A percentile compares a stretch with the other conserved stretches of the same genome.
These are phyloP conservation scores for Dendrocalamus sinicus DNA, from an alignment of 176 grass and related monocot species.

Conservation along the genomic window DNA sequence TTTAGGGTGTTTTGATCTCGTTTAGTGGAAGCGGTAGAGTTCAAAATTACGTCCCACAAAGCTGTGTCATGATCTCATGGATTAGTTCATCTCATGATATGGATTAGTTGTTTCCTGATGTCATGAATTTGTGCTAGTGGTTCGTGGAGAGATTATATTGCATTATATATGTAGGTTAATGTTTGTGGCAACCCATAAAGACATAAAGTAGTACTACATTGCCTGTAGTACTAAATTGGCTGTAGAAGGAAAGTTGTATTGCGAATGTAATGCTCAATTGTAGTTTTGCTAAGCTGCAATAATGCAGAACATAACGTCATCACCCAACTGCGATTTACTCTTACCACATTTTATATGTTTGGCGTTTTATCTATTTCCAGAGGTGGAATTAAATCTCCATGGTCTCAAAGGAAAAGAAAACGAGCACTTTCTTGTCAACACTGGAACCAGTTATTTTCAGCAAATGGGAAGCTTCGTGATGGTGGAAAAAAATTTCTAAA, in stretches of 20 bases:
- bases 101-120: conserved; percentile 2
- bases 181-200: conserved; percentile 28
- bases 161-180: neutral
- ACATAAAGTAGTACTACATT: neutral
- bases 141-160: neutral
- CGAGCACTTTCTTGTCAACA: conserved; percentile 61
- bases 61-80: neutral
- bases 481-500: conserved; percentile 89
- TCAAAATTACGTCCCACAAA: neutral
- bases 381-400: conserved; percentile 85
- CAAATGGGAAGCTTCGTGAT: conserved; percentile 80
- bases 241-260: conserved; percentile 5
- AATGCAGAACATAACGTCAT: conserved; percentile 14
- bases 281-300: conserved; percentile 29
- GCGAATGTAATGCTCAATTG: conserved; percentile 10
- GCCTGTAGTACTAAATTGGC: conserved; percentile 14
- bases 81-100: conserved; percentile 30
- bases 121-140: conserved; percentile 10
- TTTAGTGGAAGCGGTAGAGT: neutral
- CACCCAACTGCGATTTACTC: conserved; percentile 5
- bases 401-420: conserved; percentile 90
- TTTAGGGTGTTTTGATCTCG: conserved; percentile 12
- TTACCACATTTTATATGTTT: conserved; percentile 11
- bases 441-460: conserved; percentile 71
- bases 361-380: conserved; percentile 50